Percentiles rank a stretch among this genome's conserved stretches.
These are phyloP conservation scores for Stylosanthes scabra DNA, from an alignment of 331 rosid genomes.

Conservation along the genomic window DNA sequence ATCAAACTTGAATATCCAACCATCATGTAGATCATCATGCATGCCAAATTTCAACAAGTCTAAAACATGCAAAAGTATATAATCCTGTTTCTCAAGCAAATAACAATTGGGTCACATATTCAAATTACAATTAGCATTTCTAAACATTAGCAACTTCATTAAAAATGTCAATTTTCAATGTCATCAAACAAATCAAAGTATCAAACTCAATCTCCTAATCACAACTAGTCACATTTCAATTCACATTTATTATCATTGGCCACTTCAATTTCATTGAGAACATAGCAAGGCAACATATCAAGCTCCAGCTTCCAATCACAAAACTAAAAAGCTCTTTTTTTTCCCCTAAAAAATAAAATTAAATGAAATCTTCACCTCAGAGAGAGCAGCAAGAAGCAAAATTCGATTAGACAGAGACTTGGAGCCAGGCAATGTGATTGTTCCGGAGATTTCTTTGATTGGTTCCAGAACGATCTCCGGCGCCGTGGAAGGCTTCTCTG, in stretches of 20 bases:
- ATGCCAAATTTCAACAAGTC: neutral
- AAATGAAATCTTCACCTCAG: slow-evolving; percentile 66
- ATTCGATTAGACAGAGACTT: slow-evolving; percentile 93
- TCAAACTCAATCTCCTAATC: neutral
- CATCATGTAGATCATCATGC: neutral
- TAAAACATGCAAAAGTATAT: neutral
- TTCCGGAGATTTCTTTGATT: slow-evolving; percentile 85
- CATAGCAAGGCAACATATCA: slow-evolving; percentile 12
- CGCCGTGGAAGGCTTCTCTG: slow-evolving; percentile 77
- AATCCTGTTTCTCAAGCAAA: neutral
- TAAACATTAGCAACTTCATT: neutral
- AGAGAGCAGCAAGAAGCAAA: slow-evolving; percentile 96
- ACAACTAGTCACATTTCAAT: slow-evolving; percentile 18
- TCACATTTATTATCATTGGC: slow-evolving; percentile 26
- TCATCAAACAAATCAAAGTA: neutral
- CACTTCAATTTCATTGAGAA: slow-evolving; percentile 13
- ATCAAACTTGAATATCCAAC: slow-evolving; percentile 4
- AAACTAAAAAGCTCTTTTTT: neutral
- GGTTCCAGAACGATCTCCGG: slow-evolving; percentile 97
- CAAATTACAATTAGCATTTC: slow-evolving; percentile 13
- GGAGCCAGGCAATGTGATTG: slow-evolving; percentile 89
- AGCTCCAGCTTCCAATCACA: neutral
- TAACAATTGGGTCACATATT: neutral
- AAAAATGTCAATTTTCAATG: neutral
- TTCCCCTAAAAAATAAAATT: neutral